These are phyloP conservation scores for Rosellinia necatrix DNA, from an alignment of 2,329 filamentous ascomycete species.

Conservation along the genomic window DNA sequence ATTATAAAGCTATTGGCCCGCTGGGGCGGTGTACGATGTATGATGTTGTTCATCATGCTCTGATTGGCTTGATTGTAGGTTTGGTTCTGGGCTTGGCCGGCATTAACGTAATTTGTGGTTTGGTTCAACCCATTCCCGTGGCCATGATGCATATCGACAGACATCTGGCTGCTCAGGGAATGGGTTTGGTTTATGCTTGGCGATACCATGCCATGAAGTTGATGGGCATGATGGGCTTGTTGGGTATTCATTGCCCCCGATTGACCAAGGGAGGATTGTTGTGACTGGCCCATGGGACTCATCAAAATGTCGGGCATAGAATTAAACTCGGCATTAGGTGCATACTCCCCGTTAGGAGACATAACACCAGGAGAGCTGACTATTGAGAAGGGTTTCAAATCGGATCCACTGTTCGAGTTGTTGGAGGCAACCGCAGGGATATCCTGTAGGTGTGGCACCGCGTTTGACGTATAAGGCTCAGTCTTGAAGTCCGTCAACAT, in stretches of 20 bases:
- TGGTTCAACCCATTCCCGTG: conserved; percentile 39
- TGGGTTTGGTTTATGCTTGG: conserved; percentile 43
- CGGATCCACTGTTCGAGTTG: conserved; percentile 44
- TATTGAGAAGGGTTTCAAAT: conserved; percentile 54
- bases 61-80: conserved; percentile 35
- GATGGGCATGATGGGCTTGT: conserved; percentile 38
- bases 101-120: conserved; percentile 38
- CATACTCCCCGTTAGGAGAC: conserved; percentile 57
- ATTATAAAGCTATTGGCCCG: conserved; percentile 48
- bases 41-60: conserved; percentile 40
- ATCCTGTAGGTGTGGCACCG: conserved; percentile 49
- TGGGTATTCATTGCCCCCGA: conserved; percentile 39
- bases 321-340: conserved; percentile 52
- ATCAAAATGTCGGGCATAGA: conserved; percentile 60
- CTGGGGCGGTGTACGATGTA: conserved; percentile 44
- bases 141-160: conserved; percentile 40
- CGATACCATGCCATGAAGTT: conserved; percentile 34
- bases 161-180: conserved; percentile 42
- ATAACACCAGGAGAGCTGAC: conserved; percentile 58
- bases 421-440: conserved; percentile 45
- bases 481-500: conserved; percentile 55
- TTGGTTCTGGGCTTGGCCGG: conserved; percentile 41
- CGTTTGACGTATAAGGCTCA: conserved; percentile 40
- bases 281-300: conserved; percentile 50
- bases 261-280: conserved; percentile 42